phyloP scores from a whole-genome alignment of 1,284 basidiomycete genomes.

The Moniliophthora roreri region DNA sequence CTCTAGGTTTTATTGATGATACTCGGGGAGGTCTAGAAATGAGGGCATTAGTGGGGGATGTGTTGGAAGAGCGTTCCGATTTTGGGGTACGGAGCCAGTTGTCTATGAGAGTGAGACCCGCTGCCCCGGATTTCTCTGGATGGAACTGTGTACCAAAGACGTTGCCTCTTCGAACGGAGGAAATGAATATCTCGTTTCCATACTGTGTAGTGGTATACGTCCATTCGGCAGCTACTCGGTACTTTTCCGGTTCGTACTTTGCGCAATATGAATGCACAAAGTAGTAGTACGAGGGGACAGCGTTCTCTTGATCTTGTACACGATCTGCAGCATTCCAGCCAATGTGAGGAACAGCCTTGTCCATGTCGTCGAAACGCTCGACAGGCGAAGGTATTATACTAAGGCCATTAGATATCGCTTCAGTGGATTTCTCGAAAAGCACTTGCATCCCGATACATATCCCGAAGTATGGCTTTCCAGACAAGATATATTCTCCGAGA shows the following conservation, averaged over 20 bases:
- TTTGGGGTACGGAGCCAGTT: constrained; percentile 78
- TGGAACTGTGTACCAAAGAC: constrained; percentile 97
- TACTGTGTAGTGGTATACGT: constrained; percentile 90
- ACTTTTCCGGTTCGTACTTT: constrained; percentile 58
- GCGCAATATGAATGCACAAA: constrained; percentile 97
- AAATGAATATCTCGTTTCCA: constrained; percentile 91
- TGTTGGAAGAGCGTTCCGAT: constrained; percentile 32
- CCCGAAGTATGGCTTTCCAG: constrained; percentile 93
- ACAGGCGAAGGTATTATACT: constrained; percentile 73
- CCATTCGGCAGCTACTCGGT: constrained; percentile 67
- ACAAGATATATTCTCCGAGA: constrained; percentile 80
- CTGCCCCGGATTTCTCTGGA: constrained; percentile 96
- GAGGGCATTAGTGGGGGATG: constrained; percentile 24
- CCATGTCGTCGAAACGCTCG: constrained; percentile 59
- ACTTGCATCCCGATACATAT: constrained; percentile 99
- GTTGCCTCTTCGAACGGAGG: constrained; percentile 82
- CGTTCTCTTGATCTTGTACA: constrained; percentile 45
- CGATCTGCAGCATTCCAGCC: constrained; percentile 88
- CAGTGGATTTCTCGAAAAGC: constrained; percentile 85
- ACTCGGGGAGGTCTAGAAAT: constrained; percentile 19
- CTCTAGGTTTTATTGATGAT: constrained; percentile 42
- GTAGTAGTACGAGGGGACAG: constrained; percentile 76
- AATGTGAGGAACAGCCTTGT: constrained; percentile 96
- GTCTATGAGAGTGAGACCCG: constrained; percentile 81
- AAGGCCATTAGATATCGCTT: constrained; percentile 69